phyloP scores from a whole-genome alignment of 2,329 filamentous ascomycete genomes.

The Penicillium sumatraense region DNA sequence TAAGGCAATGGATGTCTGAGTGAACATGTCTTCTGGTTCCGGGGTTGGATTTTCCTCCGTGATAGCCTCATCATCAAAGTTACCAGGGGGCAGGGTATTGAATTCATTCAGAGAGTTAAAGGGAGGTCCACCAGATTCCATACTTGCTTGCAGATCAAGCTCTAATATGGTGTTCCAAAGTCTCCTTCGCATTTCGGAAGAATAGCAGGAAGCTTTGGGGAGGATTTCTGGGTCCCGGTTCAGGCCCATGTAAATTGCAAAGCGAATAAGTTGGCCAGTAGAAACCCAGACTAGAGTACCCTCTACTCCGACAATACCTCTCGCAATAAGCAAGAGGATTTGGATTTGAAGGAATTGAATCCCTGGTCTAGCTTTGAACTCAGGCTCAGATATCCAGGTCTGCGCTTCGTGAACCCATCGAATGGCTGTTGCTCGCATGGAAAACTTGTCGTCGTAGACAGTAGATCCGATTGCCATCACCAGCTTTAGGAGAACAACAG shows the following conservation, averaged over 20 bases:
- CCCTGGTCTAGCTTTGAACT: slow-evolving; percentile 57
- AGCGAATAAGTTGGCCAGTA: slow-evolving; percentile 42
- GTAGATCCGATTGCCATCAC: slow-evolving; percentile 62
- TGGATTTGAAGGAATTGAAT: slow-evolving; percentile 57
- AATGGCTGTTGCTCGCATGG: slow-evolving; percentile 53
- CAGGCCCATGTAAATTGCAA: slow-evolving; percentile 46
- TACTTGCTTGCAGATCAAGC: slow-evolving; percentile 41
- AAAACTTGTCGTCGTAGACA: slow-evolving; percentile 56
- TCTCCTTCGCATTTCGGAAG: slow-evolving; percentile 33
- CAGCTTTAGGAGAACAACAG: slow-evolving; percentile 62
- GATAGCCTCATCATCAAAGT: slow-evolving; percentile 49
- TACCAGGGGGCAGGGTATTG: slow-evolving; percentile 43
- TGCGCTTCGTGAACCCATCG: slow-evolving; percentile 64
- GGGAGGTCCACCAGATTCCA: slow-evolving; percentile 41
- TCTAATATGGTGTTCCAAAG: slow-evolving; percentile 42
- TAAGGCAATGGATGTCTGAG: slow-evolving; percentile 41
- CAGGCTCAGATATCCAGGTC: slow-evolving; percentile 58
- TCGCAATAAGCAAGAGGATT: slow-evolving; percentile 44
- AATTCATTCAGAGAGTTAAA: slow-evolving; percentile 41
- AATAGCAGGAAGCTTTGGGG: slow-evolving; percentile 25
- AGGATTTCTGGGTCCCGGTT: slow-evolving; percentile 45
- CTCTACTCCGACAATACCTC: slow-evolving; percentile 39
- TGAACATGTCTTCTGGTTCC: slow-evolving; percentile 34
- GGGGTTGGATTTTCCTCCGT: slow-evolving; percentile 28
- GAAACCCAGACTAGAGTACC: slow-evolving; percentile 44